phyloP scores from a whole-genome alignment of 495 filamentous ascomycete genomes.

The Aspergillus mulundensis region DNA sequence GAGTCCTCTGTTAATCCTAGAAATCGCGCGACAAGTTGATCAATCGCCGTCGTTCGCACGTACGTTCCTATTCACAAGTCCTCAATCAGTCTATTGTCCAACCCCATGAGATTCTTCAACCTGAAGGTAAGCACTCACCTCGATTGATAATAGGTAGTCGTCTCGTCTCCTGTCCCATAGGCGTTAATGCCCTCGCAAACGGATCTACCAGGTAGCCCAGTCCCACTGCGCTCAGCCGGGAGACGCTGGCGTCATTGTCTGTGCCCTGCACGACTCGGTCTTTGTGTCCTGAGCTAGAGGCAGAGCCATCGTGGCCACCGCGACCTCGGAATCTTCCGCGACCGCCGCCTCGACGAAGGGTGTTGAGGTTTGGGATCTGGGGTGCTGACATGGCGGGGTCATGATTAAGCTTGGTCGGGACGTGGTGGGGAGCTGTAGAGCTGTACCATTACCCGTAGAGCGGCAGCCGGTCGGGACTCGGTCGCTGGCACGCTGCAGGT shows the following conservation, averaged over 20 bases:
- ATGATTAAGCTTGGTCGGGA: constrained; percentile 8
- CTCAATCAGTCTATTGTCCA: background rate
- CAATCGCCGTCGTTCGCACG: constrained; percentile 82
- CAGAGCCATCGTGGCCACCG: constrained; percentile 28
- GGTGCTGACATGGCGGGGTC: constrained; percentile 58
- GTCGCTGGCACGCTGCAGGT: background rate
- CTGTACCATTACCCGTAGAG: background rate
- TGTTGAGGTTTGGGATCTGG: constrained; percentile 73
- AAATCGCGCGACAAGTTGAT: constrained; percentile 70
- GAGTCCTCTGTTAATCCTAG: constrained; percentile 34
- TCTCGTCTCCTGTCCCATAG: constrained; percentile 40
- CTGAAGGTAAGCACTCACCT: constrained; percentile 50
- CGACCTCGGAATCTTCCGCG: constrained; percentile 44
- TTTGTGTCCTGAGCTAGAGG: constrained; percentile 23
- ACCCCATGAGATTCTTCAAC: background rate
- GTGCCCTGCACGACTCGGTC: constrained; percentile 76
- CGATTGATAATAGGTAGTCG: constrained; percentile 89
- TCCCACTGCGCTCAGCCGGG: constrained; percentile 80
- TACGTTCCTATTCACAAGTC: constrained; percentile 92
- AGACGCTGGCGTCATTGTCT: constrained; percentile 86
- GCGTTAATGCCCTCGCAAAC: constrained; percentile 66
- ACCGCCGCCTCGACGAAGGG: constrained; percentile 51
- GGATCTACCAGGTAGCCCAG: constrained; percentile 84
- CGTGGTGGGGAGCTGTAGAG: background rate
- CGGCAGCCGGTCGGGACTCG: no score